Evolutionary conservation across 2,329 filamentous ascomycete genomes (phyloP).

Genomic region (Cephalotrichum gorgonifer): DNA sequence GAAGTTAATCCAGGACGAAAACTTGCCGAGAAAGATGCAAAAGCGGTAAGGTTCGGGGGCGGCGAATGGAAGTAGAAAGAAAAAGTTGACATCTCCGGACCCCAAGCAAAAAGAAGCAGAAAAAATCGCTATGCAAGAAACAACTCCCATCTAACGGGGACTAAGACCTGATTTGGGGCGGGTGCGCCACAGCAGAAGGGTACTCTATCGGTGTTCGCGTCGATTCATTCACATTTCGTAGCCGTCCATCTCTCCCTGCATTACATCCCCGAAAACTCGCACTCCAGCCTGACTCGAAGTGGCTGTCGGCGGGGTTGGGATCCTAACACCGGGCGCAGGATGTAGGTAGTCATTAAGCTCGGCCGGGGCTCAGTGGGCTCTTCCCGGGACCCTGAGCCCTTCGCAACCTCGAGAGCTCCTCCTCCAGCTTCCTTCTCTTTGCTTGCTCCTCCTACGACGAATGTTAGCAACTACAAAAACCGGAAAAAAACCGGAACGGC

Average conservation of each 20-base stretch:
- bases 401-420: slow-evolving; percentile 35
- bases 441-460: slow-evolving; percentile 36
- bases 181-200: not conserved
- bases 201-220: slow-evolving; percentile 9
- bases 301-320: no score
- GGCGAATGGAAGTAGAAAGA: not conserved
- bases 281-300: no score
- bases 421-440: slow-evolving; percentile 36
- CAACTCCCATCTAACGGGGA: no score
- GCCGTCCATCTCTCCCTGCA: not conserved
- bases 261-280: no score
- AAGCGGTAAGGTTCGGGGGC: not conserved
- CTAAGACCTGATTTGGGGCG: not conserved
- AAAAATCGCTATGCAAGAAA: slow-evolving; percentile 3
- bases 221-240: slow-evolving; percentile 6
- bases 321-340: no score
- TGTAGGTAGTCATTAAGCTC: not conserved
- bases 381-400: slow-evolving; percentile 30
- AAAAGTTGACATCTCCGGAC: not conserved
- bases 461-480: slow-evolving; percentile 15
- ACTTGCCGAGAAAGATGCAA: not conserved
- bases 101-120: not conserved
- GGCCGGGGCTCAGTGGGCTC: slow-evolving; percentile 28
- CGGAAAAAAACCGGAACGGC: not conserved
- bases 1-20: not conserved